Evolutionary conservation across 768 basidiomycete genomes (phyloP).

Genomic region (Lentinula raphanica): DNA sequence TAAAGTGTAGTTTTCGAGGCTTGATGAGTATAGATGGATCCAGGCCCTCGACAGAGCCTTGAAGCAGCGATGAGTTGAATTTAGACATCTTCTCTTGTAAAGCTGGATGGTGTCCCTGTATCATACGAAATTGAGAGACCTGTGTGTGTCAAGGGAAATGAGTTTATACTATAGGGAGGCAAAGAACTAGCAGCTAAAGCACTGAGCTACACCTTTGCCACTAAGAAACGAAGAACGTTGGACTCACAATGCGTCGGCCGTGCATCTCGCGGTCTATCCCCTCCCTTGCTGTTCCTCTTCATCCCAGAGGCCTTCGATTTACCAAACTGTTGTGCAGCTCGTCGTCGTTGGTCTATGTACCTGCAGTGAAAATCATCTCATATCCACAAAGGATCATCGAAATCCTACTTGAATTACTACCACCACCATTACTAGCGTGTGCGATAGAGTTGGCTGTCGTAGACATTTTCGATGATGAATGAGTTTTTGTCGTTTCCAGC

Average conservation of each 20-base stretch:
- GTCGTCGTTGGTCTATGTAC: too few relatives aligned
- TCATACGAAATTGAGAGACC: background rate
- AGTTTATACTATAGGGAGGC: slow-evolving; percentile 5
- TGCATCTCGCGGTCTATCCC: background rate
- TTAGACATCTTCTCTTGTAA: slow-evolving; percentile 30
- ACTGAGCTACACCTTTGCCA: background rate
- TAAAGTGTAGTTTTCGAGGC: slow-evolving; percentile 61
- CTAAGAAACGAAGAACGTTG: background rate
- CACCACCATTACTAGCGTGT: too few relatives aligned
- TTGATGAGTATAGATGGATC: slow-evolving; percentile 57
- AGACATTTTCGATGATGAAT: too few relatives aligned
- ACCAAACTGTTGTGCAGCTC: background rate
- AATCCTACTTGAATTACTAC: too few relatives aligned
- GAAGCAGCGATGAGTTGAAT: slow-evolving; percentile 41
- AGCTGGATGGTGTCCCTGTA: slow-evolving; percentile 34
- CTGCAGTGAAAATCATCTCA: too few relatives aligned
- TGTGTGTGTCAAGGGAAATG: background rate
- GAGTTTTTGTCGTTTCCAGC: too few relatives aligned
- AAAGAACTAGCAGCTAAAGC: slow-evolving; percentile 5
- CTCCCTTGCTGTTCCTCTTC: background rate
- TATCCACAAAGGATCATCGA: too few relatives aligned
- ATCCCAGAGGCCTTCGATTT: background rate
- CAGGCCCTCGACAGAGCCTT: slow-evolving; percentile 43
- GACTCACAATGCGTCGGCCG: slow-evolving; percentile 4
- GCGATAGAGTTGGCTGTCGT: too few relatives aligned